A percentile compares a stretch with the other conserved stretches of the same genome.
Evolutionary conservation across 192 early-diverging fungal genomes (phyloP).

Genomic region (Linnemannia hyalina): DNA sequence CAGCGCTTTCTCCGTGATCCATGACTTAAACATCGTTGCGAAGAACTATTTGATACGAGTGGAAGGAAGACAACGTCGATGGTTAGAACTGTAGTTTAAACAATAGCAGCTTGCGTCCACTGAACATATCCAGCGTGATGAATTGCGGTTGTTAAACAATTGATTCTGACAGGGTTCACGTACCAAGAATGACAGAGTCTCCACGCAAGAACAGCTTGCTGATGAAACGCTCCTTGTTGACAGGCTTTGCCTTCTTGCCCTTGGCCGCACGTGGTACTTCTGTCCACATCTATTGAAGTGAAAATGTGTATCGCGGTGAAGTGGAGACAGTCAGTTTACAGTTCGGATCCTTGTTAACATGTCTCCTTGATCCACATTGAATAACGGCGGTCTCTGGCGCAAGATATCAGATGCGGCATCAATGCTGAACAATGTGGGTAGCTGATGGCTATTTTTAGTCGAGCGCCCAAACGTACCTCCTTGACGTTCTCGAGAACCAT

Average conservation of each 20-base stretch:
- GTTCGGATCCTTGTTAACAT: neutral
- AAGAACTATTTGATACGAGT: constrained; percentile 22
- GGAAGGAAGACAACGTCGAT: neutral
- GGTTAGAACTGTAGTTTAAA: no score
- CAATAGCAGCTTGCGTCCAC: no score
- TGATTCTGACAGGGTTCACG: neutral
- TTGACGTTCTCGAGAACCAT: constrained; percentile 99
- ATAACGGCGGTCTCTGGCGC: no score
- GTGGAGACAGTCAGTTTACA: neutral
- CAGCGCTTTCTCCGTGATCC: neutral
- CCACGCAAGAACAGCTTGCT: constrained; percentile 98
- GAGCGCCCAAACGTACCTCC: constrained; percentile 69
- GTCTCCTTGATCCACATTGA: no score
- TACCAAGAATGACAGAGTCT: constrained; percentile 93
- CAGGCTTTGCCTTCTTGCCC: constrained; percentile 96
- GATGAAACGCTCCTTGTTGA: constrained; percentile 99
- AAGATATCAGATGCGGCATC: no score
- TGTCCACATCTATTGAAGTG: constrained; percentile 87
- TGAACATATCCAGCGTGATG: no score
- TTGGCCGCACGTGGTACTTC: constrained; percentile 93
- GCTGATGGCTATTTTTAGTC: no score
- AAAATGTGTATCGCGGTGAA: neutral
- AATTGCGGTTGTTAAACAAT: neutral
- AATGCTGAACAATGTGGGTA: no score
- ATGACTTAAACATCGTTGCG: constrained; percentile 44